phyloP scores from a whole-genome alignment of 2,329 filamentous ascomycete genomes.

The Botryotinia narcissicola region DNA sequence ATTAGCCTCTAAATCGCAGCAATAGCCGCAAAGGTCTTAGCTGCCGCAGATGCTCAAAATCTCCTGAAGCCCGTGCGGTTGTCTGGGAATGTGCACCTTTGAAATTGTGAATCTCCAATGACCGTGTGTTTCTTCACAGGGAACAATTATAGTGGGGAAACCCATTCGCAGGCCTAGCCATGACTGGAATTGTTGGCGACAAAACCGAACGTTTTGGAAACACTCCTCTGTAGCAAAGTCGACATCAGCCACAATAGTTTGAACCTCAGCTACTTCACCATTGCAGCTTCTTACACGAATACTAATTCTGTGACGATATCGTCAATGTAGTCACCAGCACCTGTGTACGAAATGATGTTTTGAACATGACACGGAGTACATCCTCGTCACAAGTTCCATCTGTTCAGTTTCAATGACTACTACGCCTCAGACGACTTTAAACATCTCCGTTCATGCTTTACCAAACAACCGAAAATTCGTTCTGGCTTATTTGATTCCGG shows the following conservation, averaged over 20 bases:
- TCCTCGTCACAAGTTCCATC: neutral
- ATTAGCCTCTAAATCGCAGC: neutral
- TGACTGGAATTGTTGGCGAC: conserved; percentile 5
- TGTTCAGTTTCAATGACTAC: neutral
- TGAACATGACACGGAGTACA: neutral
- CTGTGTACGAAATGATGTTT: neutral
- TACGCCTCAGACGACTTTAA: neutral
- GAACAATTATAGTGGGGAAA: neutral
- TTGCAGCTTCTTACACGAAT: neutral
- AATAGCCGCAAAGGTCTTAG: conserved; percentile 1
- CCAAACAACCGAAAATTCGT: neutral
- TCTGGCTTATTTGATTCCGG: neutral
- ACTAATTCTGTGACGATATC: conserved; percentile 1
- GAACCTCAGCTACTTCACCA: neutral
- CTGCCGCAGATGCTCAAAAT: conserved; percentile 5
- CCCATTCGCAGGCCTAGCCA: conserved; percentile 1
- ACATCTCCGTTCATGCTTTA: conserved; percentile 2
- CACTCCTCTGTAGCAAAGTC: conserved; percentile 11
- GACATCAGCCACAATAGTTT: conserved; percentile 7
- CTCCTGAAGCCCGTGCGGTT: conserved; percentile 6
- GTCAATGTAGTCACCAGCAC: neutral
- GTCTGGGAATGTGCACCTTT: conserved; percentile 9
- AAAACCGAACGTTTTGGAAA: conserved; percentile 6
- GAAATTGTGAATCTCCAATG: conserved; percentile 1
- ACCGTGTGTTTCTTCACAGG: neutral